Percentiles rank a stretch among this genome's conserved stretches.
Evolutionary conservation across 2,329 filamentous ascomycete species (phyloP).

Genomic region (Gremmenia infestans): DNA sequence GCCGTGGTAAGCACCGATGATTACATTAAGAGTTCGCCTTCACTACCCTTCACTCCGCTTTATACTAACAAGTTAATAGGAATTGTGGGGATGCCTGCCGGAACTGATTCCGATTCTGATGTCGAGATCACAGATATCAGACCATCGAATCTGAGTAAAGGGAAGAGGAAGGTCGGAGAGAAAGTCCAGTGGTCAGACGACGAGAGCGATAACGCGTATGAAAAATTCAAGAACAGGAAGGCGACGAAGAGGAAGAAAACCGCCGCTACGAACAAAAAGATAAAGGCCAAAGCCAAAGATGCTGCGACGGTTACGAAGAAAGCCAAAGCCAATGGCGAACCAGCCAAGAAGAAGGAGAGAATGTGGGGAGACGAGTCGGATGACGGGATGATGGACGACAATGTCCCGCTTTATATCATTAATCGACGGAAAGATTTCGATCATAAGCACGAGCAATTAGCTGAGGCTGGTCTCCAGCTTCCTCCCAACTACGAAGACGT

Average conservation of each 20-base stretch:
- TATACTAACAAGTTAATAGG: conserved; percentile 17
- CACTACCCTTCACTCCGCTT: not conserved
- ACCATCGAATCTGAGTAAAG: conserved; percentile 9
- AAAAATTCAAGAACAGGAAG: conserved; percentile 58
- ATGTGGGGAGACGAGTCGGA: conserved; percentile 27
- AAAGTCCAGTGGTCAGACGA: conserved; percentile 50
- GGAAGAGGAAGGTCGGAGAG: conserved; percentile 24
- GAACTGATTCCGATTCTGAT: conserved; percentile 18
- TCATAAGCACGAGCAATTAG: conserved; percentile 49
- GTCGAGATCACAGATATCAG: conserved; percentile 14
- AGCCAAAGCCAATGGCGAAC: conserved; percentile 21
- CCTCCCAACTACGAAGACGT: conserved; percentile 75
- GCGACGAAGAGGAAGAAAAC: conserved; percentile 47
- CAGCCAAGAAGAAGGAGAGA: conserved; percentile 22
- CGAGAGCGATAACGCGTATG: conserved; percentile 56
- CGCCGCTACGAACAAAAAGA: conserved; percentile 41
- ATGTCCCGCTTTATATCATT: conserved; percentile 67
- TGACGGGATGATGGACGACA: conserved; percentile 27
- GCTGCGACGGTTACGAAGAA: conserved; percentile 17
- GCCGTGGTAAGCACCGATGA: conserved; percentile 15
- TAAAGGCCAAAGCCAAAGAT: conserved; percentile 42
- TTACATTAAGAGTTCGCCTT: conserved; percentile 25
- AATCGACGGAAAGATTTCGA: conserved; percentile 68
- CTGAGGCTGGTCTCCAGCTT: conserved; percentile 65
- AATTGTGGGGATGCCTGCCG: conserved; percentile 14